Percentiles rank a stretch among this genome's conserved stretches.
Evolutionary conservation across 2,329 filamentous ascomycete species (phyloP).

Genomic region (Pseudogymnoascus sp.): DNA sequence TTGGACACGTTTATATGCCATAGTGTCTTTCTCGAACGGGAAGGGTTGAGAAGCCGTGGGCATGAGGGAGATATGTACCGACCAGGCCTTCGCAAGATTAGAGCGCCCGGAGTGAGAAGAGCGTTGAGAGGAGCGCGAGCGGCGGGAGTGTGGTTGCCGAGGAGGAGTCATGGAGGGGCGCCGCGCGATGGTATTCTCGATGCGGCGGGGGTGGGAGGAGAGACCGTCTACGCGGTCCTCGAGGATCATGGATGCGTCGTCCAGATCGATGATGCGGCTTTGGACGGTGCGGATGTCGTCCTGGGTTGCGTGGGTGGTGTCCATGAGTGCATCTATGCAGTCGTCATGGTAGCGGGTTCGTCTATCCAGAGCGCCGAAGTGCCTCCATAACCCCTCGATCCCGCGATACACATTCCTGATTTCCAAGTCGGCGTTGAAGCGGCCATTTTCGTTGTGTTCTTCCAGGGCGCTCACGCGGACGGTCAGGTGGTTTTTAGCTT

Average conservation of each 20-base stretch:
- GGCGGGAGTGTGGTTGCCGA: constrained; percentile 9
- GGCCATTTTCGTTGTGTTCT: constrained; percentile 46
- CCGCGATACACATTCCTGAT: constrained; percentile 49
- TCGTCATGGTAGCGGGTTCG: constrained; percentile 47
- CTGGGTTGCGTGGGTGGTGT: constrained; percentile 28
- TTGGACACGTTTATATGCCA: constrained; percentile 53
- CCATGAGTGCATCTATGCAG: constrained; percentile 44
- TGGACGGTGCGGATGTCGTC: constrained; percentile 25
- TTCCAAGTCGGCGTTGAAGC: constrained; percentile 44
- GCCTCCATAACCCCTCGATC: constrained; percentile 45
- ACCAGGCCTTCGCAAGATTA: constrained; percentile 40
- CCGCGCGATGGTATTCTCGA: constrained; percentile 19
- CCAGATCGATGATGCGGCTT: constrained; percentile 27
- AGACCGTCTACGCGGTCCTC: constrained; percentile 27
- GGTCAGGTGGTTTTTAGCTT: constrained; percentile 21
- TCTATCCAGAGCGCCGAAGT: constrained; percentile 42
- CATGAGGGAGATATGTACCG: constrained; percentile 52
- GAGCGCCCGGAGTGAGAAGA: constrained; percentile 18
- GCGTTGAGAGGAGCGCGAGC: constrained; percentile 7
- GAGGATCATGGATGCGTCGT: constrained; percentile 30
- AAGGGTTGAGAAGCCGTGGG: constrained; percentile 48
- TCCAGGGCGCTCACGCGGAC: constrained; percentile 38
- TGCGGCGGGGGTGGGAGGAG: constrained; percentile 14
- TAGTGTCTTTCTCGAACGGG: constrained; percentile 55
- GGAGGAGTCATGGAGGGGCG: constrained; percentile 26